These are phyloP conservation scores for Ophiorrhiza pumila DNA, from an alignment of 257 asterid species.

Conservation along the genomic window DNA sequence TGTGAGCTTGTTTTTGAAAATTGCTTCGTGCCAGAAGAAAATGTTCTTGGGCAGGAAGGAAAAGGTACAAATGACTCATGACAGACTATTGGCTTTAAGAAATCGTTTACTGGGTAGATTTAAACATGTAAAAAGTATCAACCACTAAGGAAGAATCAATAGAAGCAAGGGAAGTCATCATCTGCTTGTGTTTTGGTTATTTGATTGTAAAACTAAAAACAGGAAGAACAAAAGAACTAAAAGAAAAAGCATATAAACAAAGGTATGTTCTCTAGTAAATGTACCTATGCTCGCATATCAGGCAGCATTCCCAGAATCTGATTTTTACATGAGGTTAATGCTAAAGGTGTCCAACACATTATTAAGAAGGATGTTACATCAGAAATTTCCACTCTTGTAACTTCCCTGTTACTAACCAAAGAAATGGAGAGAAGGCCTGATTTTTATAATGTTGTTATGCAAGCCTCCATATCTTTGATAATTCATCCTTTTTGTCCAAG, in stretches of 20 bases:
- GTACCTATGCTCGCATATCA: neutral
- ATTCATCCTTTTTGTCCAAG: neutral
- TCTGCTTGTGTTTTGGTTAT: neutral
- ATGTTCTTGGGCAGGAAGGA: conserved; percentile 90
- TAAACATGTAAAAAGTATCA: neutral
- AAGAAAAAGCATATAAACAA: neutral
- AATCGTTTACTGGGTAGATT: neutral
- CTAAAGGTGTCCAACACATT: neutral
- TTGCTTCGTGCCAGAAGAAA: conserved; percentile 89
- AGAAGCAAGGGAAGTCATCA: neutral
- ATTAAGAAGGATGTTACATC: neutral
- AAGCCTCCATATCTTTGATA: neutral
- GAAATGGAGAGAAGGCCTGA: neutral
- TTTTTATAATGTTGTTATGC: neutral
- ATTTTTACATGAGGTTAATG: neutral
- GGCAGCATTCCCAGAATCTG: neutral
- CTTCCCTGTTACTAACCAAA: neutral
- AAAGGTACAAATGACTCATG: conserved; percentile 54
- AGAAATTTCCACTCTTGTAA: neutral
- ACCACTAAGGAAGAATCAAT: neutral
- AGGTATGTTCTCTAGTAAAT: neutral
- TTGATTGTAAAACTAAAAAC: neutral
- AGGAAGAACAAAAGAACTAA: neutral
- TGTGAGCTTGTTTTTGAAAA: conserved; percentile 98
- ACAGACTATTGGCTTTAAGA: neutral